These are phyloP conservation scores for Aspergillaceae sp. DNA, from an alignment of 2,329 filamentous ascomycete genomes.

Conservation along the genomic window DNA sequence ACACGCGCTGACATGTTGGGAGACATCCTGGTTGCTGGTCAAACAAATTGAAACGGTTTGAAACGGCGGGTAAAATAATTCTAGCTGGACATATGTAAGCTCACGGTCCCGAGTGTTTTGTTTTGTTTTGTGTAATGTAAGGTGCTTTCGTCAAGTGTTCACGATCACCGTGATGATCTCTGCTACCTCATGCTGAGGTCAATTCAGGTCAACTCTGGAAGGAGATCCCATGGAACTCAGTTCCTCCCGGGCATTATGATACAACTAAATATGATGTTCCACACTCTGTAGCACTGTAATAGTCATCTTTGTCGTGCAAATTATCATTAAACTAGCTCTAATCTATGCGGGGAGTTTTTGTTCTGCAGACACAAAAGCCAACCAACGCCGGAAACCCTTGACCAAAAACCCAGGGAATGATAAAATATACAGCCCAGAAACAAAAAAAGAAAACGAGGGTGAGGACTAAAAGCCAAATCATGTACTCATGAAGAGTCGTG, in stretches of 20 bases:
- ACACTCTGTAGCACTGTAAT: no score
- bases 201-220: background rate
- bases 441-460: background rate
- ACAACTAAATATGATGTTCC: background rate
- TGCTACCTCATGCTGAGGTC: constrained; percentile 4
- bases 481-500: background rate
- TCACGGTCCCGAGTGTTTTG: no score
- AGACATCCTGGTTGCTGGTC: background rate
- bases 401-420: no score
- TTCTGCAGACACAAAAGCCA: background rate
- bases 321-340: background rate
- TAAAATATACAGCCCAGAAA: background rate
- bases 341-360: background rate
- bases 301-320: background rate
- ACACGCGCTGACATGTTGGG: constrained; percentile 6
- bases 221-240: background rate
- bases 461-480: background rate
- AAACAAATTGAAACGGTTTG: background rate
- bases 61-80: no score
- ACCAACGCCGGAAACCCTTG: background rate
- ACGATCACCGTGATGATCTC: no score
- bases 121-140: no score
- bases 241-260: background rate
- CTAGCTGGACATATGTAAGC: no score
- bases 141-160: no score